Base-by-base conservation (phyloP, 1,284 basidiomycete genomes). In the Tilletia walkeri region DNA sequence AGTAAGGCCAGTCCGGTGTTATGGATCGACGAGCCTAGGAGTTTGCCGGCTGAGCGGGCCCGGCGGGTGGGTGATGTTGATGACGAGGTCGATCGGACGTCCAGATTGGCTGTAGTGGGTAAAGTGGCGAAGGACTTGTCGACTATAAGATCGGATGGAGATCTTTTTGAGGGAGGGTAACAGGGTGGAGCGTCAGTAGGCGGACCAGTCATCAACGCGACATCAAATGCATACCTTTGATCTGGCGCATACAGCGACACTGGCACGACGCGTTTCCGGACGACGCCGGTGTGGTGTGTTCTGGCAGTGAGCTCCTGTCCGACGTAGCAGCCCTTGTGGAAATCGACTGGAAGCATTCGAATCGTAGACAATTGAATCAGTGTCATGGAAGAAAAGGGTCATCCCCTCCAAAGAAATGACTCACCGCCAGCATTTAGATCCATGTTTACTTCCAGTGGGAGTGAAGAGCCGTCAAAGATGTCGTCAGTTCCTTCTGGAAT, bases 221-320 rank as follows among this genome's bases (percentile, higher is more conserved):
- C n/a, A 56, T 30, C 24, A 67, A 16, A n/a, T 16, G 34, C 70
- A 47, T 36, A 59, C 70, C 18, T 53, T 20, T 48, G 34, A 4
- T 53, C 67, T 1, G 68, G 56, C 4, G 48, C 67, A 50, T 78
- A 76, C 54, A 83, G 67, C 1, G 53, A 34, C 0, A 97, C 88
- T 2, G 95, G 94, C 7, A 95, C 85, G 63, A 95, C 91, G 20
- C 96, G 90, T 85, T 99, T 99, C 70, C 96, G 88, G 36, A 97
- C 87, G 16, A 92, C 88, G 6, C 96, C 96, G 0, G 92, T 97
- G 82, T 97, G 94, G 83, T 96, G 95, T 30, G 95, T 98, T 39
- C 96, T 89, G 2, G 97, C 95, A 0, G 95, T 98, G 53, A 99
- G 86, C 80, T 99, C 96, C 86, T 99, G 96, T 2, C 96, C 96